Conservation (phyloP, 306 rosid species). For the Prunus fruticosa region DNA sequence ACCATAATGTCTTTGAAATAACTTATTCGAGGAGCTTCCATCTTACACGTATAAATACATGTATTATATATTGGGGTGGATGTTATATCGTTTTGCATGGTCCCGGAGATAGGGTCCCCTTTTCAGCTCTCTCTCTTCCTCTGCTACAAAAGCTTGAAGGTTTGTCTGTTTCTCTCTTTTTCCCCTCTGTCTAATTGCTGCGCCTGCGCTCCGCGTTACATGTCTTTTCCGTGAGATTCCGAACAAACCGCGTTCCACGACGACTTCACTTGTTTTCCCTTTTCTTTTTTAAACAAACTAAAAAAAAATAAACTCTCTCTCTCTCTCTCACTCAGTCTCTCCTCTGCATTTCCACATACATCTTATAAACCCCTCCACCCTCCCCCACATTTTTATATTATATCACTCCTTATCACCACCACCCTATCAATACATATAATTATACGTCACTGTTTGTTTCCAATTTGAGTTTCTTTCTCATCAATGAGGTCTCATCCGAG, state of each 20-base stretch:
- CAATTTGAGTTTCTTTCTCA: not conserved
- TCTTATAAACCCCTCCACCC: not conserved
- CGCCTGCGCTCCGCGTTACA: constrained; percentile 33
- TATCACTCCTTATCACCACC: not conserved
- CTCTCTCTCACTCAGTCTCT: not conserved
- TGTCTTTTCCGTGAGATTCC: constrained; percentile 26
- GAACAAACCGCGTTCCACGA: constrained; percentile 29
- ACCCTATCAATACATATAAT: not conserved
- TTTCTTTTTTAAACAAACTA: not conserved
- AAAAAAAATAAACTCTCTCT: not conserved
- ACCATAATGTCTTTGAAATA: too few species aligned
- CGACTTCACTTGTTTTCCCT: not conserved
- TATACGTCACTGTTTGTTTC: not conserved
- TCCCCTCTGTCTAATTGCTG: not conserved
- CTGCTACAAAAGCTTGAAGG: not conserved
- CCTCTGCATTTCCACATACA: not conserved
- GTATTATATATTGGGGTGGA: not conserved
- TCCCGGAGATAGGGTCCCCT: not conserved
- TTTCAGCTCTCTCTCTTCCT: not conserved
- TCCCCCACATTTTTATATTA: constrained; percentile 3
- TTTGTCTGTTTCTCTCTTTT: constrained; percentile 13
- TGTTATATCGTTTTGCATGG: not conserved
- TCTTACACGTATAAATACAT: not conserved
- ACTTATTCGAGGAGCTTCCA: too few species aligned
- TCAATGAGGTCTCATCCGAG: constrained; percentile 51